A percentile compares a stretch with the other conserved stretches of the same genome.
These are phyloP conservation scores for Talaromyces sp. DNA, from an alignment of 2,329 filamentous ascomycete genomes.

Conservation along the genomic window DNA sequence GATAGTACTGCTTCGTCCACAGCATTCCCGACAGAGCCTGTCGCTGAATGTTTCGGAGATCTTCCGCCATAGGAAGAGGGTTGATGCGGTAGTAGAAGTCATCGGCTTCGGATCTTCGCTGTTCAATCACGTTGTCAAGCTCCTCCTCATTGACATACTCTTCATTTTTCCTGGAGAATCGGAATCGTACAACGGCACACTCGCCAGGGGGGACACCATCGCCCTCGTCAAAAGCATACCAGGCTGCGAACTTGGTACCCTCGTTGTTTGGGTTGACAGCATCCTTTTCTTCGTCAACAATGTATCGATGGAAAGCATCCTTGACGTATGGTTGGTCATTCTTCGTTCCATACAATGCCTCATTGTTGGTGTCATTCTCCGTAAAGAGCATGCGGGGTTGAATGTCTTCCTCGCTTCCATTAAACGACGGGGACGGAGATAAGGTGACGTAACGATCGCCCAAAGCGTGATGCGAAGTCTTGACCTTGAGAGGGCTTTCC, in stretches of 20 bases:
- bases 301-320: constrained; percentile 87
- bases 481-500: constrained; percentile 63
- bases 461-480: constrained; percentile 74
- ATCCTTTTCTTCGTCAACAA: constrained; percentile 75
- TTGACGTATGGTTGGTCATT: constrained; percentile 87
- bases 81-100: constrained; percentile 95
- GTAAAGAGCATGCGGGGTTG: constrained; percentile 85
- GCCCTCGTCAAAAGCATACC: constrained; percentile 87
- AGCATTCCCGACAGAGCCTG: constrained; percentile 96
- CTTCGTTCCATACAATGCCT: constrained; percentile 69
- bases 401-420: constrained; percentile 74
- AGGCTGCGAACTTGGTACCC: constrained; percentile 87
- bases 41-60: constrained; percentile 89
- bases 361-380: constrained; percentile 89
- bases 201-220: constrained; percentile 85
- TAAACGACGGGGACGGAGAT: constrained; percentile 85
- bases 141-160: constrained; percentile 85
- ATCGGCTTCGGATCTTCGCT: constrained; percentile 82
- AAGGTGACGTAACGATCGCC: constrained; percentile 80
- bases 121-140: constrained; percentile 87
- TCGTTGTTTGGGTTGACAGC: constrained; percentile 75
- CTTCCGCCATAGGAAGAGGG: constrained; percentile 87
- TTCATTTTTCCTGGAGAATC: constrained; percentile 71
- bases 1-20: constrained; percentile 97
- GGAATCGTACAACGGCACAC: constrained; percentile 92